Evolutionary conservation across 768 basidiomycete species (phyloP).

Genomic region (Pisolithus sp.): DNA sequence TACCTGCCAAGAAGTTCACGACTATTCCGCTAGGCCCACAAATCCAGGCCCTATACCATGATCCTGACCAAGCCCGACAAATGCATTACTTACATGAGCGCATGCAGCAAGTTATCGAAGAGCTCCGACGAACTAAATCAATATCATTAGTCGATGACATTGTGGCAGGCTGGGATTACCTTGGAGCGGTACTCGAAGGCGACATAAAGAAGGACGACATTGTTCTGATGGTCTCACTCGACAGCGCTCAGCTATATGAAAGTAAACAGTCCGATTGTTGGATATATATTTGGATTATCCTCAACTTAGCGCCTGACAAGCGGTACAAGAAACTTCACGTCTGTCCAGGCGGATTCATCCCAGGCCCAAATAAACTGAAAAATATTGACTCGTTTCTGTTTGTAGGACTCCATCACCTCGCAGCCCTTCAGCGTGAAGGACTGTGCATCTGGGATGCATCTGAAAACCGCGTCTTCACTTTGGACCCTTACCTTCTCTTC

Average conservation of each 20-base stretch:
- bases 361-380: conserved; percentile 10
- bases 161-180: not conserved
- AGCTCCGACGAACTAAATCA: not conserved
- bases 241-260: conserved; percentile 32
- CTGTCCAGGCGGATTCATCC: conserved; percentile 26
- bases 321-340: conserved; percentile 27
- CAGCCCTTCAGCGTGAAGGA: too few species aligned
- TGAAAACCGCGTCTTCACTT: too few species aligned
- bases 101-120: conserved; percentile 1
- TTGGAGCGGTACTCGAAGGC: not conserved
- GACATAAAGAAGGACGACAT: conserved; percentile 16
- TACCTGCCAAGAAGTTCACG: conserved; percentile 4
- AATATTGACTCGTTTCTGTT: too few species aligned
- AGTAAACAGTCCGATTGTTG: conserved; percentile 25
- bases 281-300: conserved; percentile 32
- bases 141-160: conserved; percentile 5
- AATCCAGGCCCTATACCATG: conserved; percentile 32
- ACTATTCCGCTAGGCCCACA: conserved; percentile 17
- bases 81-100: conserved; percentile 2
- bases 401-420: too few species aligned
- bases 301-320: conserved; percentile 25
- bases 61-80: not conserved
- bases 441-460: too few species aligned
- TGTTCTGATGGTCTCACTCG: conserved; percentile 30
- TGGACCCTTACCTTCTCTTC: too few species aligned